phyloP scores from a whole-genome alignment of 352 stramenopile species.

The Phytopythium delawarense region DNA sequence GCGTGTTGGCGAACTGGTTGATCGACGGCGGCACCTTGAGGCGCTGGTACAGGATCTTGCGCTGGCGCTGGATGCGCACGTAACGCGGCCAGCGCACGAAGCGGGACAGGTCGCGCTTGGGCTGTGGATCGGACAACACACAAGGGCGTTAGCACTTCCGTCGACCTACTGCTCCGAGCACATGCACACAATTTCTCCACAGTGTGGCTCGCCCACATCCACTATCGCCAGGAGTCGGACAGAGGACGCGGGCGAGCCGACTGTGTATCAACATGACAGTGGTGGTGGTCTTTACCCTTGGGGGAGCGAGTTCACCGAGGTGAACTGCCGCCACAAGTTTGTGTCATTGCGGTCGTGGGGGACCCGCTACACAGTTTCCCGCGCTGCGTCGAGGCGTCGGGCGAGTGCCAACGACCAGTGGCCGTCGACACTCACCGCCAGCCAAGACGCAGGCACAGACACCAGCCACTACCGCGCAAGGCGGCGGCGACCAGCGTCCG shows the following conservation, averaged over 20 bases:
- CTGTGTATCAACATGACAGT: constrained; percentile 19
- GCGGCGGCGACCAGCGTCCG: neutral
- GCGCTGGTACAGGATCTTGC: constrained; percentile 98
- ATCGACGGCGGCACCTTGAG: constrained; percentile 98
- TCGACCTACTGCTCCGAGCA: neutral
- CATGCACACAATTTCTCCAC: constrained; percentile 5
- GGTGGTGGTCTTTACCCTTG: constrained; percentile 65
- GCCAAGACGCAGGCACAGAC: neutral
- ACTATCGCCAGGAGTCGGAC: neutral
- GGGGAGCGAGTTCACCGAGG: constrained; percentile 50
- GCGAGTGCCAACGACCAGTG: neutral
- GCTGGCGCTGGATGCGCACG: constrained; percentile 98
- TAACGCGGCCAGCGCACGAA: constrained; percentile 99
- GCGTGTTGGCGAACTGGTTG: constrained; percentile 98
- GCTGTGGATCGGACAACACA: constrained; percentile 40
- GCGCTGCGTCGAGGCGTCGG: constrained; percentile 13
- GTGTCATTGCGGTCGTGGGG: constrained; percentile 90
- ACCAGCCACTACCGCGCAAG: neutral
- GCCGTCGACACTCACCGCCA: neutral
- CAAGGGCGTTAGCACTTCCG: neutral
- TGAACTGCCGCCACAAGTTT: constrained; percentile 85
- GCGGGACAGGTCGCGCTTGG: constrained; percentile 95
- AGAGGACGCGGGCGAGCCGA: constrained; percentile 20
- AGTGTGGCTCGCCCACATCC: constrained; percentile 5
- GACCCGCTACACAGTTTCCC: constrained; percentile 75